phyloP scores from a whole-genome alignment of 495 filamentous ascomycete genomes.

The Glonium stellatum region DNA sequence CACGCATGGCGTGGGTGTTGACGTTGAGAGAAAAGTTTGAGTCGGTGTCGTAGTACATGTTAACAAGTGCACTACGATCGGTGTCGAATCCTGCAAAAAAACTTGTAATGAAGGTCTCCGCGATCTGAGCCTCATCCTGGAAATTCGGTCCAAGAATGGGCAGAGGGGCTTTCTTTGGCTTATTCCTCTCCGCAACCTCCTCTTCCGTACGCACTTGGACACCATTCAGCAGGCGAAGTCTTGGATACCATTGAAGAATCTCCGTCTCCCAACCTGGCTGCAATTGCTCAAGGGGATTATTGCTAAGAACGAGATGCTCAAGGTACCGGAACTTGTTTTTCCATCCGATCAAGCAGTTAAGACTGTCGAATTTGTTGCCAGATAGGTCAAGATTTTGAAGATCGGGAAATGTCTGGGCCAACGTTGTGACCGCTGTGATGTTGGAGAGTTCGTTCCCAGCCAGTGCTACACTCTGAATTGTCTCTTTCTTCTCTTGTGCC shows the following conservation, averaged over 20 bases:
- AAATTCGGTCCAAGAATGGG: constrained; percentile 64
- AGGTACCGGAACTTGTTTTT: constrained; percentile 67
- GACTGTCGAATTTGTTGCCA: constrained; percentile 61
- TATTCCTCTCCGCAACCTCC: constrained; percentile 44
- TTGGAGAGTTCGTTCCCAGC: constrained; percentile 67
- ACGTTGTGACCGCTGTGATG: constrained; percentile 58
- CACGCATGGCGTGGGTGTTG: constrained; percentile 56
- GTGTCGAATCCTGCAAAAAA: constrained; percentile 73
- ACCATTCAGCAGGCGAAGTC: constrained; percentile 63
- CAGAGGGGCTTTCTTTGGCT: constrained; percentile 47
- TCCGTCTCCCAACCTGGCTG: constrained; percentile 58
- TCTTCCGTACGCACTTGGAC: constrained; percentile 62
- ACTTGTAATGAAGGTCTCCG: constrained; percentile 62
- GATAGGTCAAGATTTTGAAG: constrained; percentile 81
- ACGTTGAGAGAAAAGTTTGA: constrained; percentile 74
- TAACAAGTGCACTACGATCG: constrained; percentile 55
- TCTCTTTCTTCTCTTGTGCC: constrained; percentile 57
- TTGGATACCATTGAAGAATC: constrained; percentile 75
- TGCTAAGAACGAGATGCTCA: constrained; percentile 68
- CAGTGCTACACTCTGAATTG: constrained; percentile 69
- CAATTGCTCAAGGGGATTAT: constrained; percentile 62
- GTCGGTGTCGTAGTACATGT: constrained; percentile 65
- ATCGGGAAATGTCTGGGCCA: constrained; percentile 70
- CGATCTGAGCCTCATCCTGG: constrained; percentile 67
- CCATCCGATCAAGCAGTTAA: constrained; percentile 58